These are phyloP conservation scores for Xylaria multiplex DNA, from an alignment of 2,329 filamentous ascomycete genomes.

Conservation along the genomic window DNA sequence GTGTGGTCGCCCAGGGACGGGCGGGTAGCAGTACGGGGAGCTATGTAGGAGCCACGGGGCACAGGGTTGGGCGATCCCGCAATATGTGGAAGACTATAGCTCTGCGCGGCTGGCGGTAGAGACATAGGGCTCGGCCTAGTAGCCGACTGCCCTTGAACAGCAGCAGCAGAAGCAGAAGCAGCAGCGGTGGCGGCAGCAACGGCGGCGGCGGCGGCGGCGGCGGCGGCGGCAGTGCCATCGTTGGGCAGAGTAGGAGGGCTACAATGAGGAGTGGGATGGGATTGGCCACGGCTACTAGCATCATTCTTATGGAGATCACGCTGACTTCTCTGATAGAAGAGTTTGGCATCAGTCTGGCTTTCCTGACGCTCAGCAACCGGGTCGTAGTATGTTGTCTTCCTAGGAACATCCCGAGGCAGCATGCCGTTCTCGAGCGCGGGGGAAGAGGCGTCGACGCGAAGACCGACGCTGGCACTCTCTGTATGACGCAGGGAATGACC, in stretches of 20 bases:
- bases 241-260: slow-evolving; percentile 56
- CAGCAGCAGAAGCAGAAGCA: slow-evolving; percentile 14
- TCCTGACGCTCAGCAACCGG: slow-evolving; percentile 93
- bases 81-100: slow-evolving; percentile 48
- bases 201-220: background rate
- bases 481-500: slow-evolving; percentile 9
- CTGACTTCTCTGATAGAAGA: slow-evolving; percentile 93
- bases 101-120: slow-evolving; percentile 45
- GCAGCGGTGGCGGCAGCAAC: slow-evolving; percentile 5
- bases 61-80: slow-evolving; percentile 39
- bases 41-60: slow-evolving; percentile 39
- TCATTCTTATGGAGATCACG: slow-evolving; percentile 61
- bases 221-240: background rate
- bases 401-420: slow-evolving; percentile 68
- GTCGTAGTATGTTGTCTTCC: slow-evolving; percentile 89
- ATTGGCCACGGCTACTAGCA: slow-evolving; percentile 51
- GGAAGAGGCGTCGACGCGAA: slow-evolving; percentile 46
- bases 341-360: slow-evolving; percentile 92
- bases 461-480: slow-evolving; percentile 33
- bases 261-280: slow-evolving; percentile 56
- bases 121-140: slow-evolving; percentile 44
- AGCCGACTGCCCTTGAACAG: slow-evolving; percentile 38
- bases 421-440: slow-evolving; percentile 60
- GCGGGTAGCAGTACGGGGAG: slow-evolving; percentile 49
- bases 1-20: slow-evolving; percentile 44